Conservation (phyloP, 257 asterid species). For the Nicotiana sylvestris region DNA sequence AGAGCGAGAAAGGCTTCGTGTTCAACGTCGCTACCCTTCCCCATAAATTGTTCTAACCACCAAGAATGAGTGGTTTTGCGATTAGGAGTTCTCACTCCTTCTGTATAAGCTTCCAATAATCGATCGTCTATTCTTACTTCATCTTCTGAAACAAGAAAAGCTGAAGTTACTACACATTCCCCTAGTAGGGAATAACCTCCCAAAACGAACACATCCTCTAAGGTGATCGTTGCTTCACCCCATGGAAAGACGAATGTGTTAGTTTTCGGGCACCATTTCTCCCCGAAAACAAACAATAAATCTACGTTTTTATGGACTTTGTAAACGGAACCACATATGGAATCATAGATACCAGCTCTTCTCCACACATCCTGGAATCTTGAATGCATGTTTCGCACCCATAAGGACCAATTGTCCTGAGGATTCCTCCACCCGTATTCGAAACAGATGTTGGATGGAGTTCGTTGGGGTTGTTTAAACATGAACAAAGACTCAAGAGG, state of each 20-base stretch:
- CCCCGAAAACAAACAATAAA: slow-evolving; percentile 9
- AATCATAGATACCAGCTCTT: slow-evolving; percentile 8
- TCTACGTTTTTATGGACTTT: neutral
- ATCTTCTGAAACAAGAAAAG: neutral
- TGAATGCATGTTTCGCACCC: slow-evolving; percentile 3
- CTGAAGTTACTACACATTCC: neutral
- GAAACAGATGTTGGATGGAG: too few species aligned
- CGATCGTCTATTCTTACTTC: neutral
- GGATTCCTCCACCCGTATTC: neutral
- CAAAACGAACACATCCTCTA: slow-evolving; percentile 11
- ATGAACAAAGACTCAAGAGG: too few species aligned
- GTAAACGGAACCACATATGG: neutral
- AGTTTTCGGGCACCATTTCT: slow-evolving; percentile 11
- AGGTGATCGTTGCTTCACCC: slow-evolving; percentile 21
- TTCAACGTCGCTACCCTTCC: slow-evolving; percentile 14
- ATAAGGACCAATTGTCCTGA: neutral
- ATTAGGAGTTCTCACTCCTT: too few species aligned
- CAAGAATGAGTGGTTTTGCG: too few species aligned
- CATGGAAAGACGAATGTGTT: slow-evolving; percentile 14
- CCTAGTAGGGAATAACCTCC: slow-evolving; percentile 16
- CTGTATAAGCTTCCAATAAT: neutral
- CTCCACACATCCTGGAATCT: neutral
- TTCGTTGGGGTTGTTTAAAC: too few species aligned
- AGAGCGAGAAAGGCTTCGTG: slow-evolving; percentile 30
- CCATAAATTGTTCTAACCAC: too few species aligned